Evolutionary conservation across 2,329 filamentous ascomycete species (phyloP).

Genomic region (Elsinoe ampelina): DNA sequence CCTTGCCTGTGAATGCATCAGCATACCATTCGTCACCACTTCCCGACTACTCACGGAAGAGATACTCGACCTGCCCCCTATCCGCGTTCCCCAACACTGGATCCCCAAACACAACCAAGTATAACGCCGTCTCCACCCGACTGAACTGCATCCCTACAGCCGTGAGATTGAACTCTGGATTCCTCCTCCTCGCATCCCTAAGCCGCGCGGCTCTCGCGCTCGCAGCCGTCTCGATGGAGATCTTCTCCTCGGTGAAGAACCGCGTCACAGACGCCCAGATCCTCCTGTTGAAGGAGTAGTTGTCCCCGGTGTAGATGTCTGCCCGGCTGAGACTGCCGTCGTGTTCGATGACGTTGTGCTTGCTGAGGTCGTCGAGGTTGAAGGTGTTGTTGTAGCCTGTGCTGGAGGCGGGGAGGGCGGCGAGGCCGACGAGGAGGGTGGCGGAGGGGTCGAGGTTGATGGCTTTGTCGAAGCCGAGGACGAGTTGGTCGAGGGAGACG

Average conservation of each 20-base stretch:
- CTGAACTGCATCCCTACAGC: conserved; percentile 26
- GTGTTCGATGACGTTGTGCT: conserved; percentile 11
- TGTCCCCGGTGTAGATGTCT: conserved; percentile 29
- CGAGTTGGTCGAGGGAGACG: conserved; percentile 4
- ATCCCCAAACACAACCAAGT: conserved; percentile 29
- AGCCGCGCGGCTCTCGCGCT: conserved; percentile 27
- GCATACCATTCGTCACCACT: neutral
- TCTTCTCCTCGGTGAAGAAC: conserved; percentile 21
- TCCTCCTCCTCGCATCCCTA: conserved; percentile 20
- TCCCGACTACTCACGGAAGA: conserved; percentile 26
- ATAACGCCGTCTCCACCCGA: conserved; percentile 33
- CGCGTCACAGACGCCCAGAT: conserved; percentile 26
- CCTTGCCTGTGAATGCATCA: neutral
- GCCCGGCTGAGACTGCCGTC: conserved; percentile 22
- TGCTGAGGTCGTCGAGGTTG: conserved; percentile 9
- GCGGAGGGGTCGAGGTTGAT: conserved; percentile 1
- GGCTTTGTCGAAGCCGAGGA: neutral
- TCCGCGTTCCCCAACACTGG: conserved; percentile 26
- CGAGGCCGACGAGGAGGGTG: neutral
- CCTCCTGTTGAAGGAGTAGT: conserved; percentile 27
- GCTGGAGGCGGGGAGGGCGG: neutral
- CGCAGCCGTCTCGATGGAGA: conserved; percentile 23
- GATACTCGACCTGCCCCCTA: conserved; percentile 26
- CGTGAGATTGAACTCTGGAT: conserved; percentile 29
- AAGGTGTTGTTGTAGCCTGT: neutral